A percentile compares a stretch with the other conserved stretches of the same genome.
Conservation (phyloP, 139 green algal genomes). For the Choricystis sp. region DNA sequence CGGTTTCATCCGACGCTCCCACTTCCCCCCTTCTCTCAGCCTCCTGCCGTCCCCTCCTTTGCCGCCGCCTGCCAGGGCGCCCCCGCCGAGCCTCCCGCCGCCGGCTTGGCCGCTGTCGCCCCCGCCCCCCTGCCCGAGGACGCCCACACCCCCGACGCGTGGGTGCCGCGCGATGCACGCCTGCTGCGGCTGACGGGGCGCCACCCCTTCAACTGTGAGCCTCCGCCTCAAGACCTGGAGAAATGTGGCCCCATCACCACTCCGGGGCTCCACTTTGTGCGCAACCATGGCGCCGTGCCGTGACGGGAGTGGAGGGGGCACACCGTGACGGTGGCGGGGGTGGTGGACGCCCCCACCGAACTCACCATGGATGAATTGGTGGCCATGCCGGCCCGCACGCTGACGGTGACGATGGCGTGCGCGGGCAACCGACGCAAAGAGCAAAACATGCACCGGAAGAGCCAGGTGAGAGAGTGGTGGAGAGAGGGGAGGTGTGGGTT, state of each 20-base stretch:
- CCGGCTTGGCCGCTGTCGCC: too few species aligned
- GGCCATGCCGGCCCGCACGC: conserved; percentile 41
- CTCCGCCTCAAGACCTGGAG: conserved; percentile 61
- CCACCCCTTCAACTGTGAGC: conserved; percentile 95
- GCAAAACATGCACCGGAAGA: conserved; percentile 97
- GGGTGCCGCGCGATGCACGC: conserved; percentile 63
- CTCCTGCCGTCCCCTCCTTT: not conserved
- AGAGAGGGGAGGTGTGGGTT: too few species aligned
- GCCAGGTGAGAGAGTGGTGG: too few species aligned
- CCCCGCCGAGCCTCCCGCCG: not conserved
- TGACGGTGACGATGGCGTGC: conserved; percentile 73
- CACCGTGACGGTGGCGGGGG: conserved; percentile 53
- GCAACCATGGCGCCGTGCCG: conserved; percentile 84
- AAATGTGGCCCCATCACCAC: conserved; percentile 69
- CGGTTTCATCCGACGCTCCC: too few species aligned
- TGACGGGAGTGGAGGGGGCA: conserved; percentile 29
- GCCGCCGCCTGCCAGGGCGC: not conserved
- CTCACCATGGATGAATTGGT: conserved; percentile 86
- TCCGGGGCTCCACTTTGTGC: conserved; percentile 57
- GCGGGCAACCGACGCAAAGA: conserved; percentile 93
- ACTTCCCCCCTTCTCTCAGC: too few species aligned
- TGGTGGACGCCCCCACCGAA: conserved; percentile 45
- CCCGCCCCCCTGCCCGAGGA: conserved; percentile 14
- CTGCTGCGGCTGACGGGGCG: conserved; percentile 80
- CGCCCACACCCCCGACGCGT: conserved; percentile 53